Percentiles rank a stretch among this genome's conserved stretches.
Evolutionary conservation across 495 filamentous ascomycete species (phyloP).

Genomic region (Lepidopterella palustris): DNA sequence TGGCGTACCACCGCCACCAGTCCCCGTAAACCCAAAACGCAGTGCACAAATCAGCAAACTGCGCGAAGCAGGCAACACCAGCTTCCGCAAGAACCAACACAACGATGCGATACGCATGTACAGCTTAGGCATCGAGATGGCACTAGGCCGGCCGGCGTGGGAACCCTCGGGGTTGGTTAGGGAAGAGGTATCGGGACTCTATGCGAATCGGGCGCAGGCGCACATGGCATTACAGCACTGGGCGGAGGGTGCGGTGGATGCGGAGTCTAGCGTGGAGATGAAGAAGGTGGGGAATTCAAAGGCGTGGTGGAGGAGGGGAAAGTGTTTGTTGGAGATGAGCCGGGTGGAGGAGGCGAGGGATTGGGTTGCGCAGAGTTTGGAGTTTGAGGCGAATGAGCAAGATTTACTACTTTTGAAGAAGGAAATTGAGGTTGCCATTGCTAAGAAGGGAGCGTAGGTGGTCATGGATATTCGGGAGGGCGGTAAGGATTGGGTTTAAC

Average conservation of each 20-base stretch:
- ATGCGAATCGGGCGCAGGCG: slow-evolving; percentile 83
- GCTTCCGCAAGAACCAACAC: slow-evolving; percentile 69
- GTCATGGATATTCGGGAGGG: too few relatives aligned
- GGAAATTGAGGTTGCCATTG: slow-evolving; percentile 55
- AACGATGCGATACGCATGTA: slow-evolving; percentile 75
- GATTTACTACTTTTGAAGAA: slow-evolving; percentile 63
- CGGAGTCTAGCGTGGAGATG: slow-evolving; percentile 80
- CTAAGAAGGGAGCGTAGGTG: slow-evolving; percentile 25
- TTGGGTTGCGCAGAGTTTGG: slow-evolving; percentile 66
- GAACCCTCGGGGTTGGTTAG: slow-evolving; percentile 74
- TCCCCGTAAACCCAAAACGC: slow-evolving; percentile 31
- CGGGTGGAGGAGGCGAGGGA: slow-evolving; percentile 71
- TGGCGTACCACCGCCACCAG: slow-evolving; percentile 23
- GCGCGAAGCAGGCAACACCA: slow-evolving; percentile 75
- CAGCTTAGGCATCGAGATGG: slow-evolving; percentile 80
- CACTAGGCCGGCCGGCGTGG: slow-evolving; percentile 71
- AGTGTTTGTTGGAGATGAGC: slow-evolving; percentile 85
- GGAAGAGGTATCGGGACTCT: slow-evolving; percentile 74
- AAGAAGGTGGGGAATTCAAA: slow-evolving; percentile 84
- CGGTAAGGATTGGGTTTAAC: too few relatives aligned
- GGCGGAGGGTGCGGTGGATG: slow-evolving; percentile 76
- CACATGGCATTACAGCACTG: slow-evolving; percentile 72
- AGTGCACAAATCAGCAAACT: slow-evolving; percentile 79
- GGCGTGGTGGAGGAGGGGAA: slow-evolving; percentile 83
- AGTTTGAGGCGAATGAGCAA: slow-evolving; percentile 71